Evolutionary conservation across 1,139 yeast genomes (phyloP).

Genomic region (Candida mesenterica): DNA sequence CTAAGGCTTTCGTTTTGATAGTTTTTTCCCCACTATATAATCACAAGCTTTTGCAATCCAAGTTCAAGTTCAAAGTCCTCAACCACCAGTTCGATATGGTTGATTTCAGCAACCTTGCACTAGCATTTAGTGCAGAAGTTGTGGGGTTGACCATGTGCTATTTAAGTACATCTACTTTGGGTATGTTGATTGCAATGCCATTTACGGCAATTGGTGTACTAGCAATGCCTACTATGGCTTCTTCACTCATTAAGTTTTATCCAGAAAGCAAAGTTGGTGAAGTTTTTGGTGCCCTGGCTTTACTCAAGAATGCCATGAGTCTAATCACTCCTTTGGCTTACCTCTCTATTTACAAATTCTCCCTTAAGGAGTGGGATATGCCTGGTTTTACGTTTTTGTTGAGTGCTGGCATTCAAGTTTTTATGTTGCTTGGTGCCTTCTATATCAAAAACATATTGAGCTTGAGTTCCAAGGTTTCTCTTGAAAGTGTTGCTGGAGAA

Average conservation of each 20-base stretch:
- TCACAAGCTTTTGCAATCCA: constrained; percentile 25
- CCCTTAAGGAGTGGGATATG: constrained; percentile 7
- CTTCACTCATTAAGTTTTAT: constrained; percentile 51
- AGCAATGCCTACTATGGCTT: constrained; percentile 44
- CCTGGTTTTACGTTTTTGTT: constrained; percentile 11
- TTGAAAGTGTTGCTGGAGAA: background rate
- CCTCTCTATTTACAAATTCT: constrained; percentile 35
- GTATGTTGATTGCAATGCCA: constrained; percentile 11
- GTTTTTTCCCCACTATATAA: constrained; percentile 33
- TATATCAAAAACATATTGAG: constrained; percentile 3
- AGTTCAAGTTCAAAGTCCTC: constrained; percentile 33
- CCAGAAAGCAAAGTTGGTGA: constrained; percentile 48
- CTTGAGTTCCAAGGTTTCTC: background rate
- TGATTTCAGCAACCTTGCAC: constrained; percentile 42
- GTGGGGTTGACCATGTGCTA: constrained; percentile 35
- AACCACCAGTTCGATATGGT: constrained; percentile 49
- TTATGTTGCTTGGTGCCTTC: constrained; percentile 1
- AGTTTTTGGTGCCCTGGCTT: constrained; percentile 51
- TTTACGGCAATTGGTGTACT: constrained; percentile 50
- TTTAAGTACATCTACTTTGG: constrained; percentile 7
- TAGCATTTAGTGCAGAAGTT: constrained; percentile 36
- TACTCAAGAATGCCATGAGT: constrained; percentile 38
- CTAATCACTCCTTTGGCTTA: constrained; percentile 39
- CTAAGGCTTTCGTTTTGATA: constrained; percentile 35
- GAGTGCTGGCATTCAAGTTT: constrained; percentile 2